A percentile compares a stretch with the other conserved stretches of the same genome.
Evolutionary conservation across 2,329 filamentous ascomycete species (phyloP).

Genomic region (Onygenales sp.): DNA sequence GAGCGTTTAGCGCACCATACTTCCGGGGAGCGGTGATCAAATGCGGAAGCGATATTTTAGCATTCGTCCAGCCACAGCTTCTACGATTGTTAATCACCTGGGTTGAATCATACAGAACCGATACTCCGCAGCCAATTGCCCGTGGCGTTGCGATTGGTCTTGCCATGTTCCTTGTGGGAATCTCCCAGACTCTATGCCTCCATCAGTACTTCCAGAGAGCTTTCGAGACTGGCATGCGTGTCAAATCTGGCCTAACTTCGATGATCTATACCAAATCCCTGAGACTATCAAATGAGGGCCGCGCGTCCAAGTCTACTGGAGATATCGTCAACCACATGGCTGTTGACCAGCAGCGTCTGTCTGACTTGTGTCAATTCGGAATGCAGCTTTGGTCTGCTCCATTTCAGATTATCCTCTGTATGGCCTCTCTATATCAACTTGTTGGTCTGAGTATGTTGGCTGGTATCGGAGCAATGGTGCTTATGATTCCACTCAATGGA

Average conservation of each 20-base stretch:
- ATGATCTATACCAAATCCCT: slow-evolving; percentile 90
- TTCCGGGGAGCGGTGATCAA: slow-evolving; percentile 77
- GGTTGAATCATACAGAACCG: slow-evolving; percentile 62
- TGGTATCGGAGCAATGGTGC: slow-evolving; percentile 85
- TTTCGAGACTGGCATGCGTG: slow-evolving; percentile 93
- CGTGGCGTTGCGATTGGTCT: slow-evolving; percentile 80
- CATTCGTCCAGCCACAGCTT: slow-evolving; percentile 86
- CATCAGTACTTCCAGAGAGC: slow-evolving; percentile 97
- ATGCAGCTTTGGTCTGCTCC: slow-evolving; percentile 95
- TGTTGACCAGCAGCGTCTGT: slow-evolving; percentile 88
- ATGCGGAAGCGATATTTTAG: slow-evolving; percentile 71
- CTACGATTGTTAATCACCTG: slow-evolving; percentile 76
- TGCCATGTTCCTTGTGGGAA: slow-evolving; percentile 82
- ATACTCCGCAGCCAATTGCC: slow-evolving; percentile 63
- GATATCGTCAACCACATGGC: slow-evolving; percentile 99
- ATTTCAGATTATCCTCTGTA: slow-evolving; percentile 91
- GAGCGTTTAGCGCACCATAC: slow-evolving; percentile 79
- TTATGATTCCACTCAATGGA: slow-evolving; percentile 96
- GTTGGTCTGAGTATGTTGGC: slow-evolving; percentile 93
- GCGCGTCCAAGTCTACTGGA: slow-evolving; percentile 79
- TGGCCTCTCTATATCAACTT: slow-evolving; percentile 91
- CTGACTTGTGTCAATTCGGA: slow-evolving; percentile 90
- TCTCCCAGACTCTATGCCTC: slow-evolving; percentile 77
- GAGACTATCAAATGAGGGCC: slow-evolving; percentile 83
- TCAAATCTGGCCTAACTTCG: slow-evolving; percentile 82